Percentiles rank a stretch among this genome's conserved stretches.
These are phyloP conservation scores for Russula brevipes DNA, from an alignment of 768 basidiomycete species.

Conservation along the genomic window DNA sequence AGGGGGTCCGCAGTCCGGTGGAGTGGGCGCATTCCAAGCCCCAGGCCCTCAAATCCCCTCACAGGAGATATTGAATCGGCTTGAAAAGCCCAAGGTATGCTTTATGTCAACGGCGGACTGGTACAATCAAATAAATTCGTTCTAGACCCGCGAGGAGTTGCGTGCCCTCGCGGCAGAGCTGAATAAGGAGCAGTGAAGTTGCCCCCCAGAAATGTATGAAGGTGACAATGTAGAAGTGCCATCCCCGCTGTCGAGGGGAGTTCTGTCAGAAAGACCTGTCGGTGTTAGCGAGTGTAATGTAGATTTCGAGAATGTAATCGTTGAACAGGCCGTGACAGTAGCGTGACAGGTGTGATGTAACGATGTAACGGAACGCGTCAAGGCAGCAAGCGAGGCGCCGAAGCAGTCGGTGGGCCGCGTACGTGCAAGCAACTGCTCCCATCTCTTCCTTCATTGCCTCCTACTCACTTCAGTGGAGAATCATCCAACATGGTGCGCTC, in stretches of 20 bases:
- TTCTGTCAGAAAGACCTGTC: too few relatives aligned
- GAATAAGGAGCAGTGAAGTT: conserved; percentile 29
- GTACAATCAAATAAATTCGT: background rate
- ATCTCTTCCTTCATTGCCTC: background rate
- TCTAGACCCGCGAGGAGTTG: conserved; percentile 50
- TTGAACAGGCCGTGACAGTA: background rate
- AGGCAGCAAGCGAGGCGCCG: too few relatives aligned
- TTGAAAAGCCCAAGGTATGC: conserved; percentile 47
- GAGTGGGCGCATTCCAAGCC: conserved; percentile 39
- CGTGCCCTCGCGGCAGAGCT: conserved; percentile 42
- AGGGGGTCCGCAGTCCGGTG: conserved; percentile 32
- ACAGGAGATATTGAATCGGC: conserved; percentile 37
- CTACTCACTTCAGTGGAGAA: background rate
- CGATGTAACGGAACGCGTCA: conserved; percentile 5
- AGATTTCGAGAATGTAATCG: background rate
- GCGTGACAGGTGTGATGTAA: conserved; percentile 10
- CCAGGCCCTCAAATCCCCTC: conserved; percentile 48
- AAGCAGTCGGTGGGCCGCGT: background rate
- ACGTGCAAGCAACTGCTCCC: conserved; percentile 11
- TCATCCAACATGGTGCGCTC: conserved; percentile 20
- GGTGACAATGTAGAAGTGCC: too few relatives aligned
- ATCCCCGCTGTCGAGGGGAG: too few relatives aligned
- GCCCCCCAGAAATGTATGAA: background rate
- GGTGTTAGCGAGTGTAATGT: background rate
- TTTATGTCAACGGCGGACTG: too few relatives aligned